These are phyloP conservation scores for Striga hermonthica DNA, from an alignment of 305 asterid genomes.

Conservation along the genomic window DNA sequence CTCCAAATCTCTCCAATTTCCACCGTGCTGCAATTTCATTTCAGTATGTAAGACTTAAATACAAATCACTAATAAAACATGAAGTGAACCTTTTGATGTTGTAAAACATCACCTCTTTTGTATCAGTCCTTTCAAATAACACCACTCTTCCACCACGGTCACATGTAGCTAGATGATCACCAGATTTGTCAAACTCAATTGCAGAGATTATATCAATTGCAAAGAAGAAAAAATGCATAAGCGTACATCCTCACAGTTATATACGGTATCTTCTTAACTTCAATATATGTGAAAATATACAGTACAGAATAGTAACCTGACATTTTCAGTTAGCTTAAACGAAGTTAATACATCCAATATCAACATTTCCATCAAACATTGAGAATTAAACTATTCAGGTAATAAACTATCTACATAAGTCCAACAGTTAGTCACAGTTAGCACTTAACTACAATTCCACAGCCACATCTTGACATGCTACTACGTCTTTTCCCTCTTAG, in stretches of 20 bases:
- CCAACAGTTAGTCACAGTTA: conserved; percentile 8
- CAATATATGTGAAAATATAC: conserved; percentile 10
- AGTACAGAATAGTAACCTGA: not conserved
- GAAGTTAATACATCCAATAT: not conserved
- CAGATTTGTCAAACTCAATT: conserved; percentile 93
- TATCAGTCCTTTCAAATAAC: conserved; percentile 83
- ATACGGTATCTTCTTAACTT: conserved; percentile 9
- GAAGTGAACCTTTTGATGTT: conserved; percentile 24
- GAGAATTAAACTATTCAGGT: conserved; percentile 24
- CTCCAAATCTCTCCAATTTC: conserved; percentile 79
- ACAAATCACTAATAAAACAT: conserved; percentile 20
- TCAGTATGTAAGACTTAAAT: conserved; percentile 28
- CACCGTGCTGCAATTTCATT: conserved; percentile 55
- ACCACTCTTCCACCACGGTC: conserved; percentile 99
- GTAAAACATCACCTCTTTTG: conserved; percentile 63
- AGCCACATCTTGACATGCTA: conserved; percentile 10
- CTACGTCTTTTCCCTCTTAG: conserved; percentile 5
- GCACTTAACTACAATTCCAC: conserved; percentile 13
- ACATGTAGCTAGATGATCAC: conserved; percentile 98
- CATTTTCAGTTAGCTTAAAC: conserved; percentile 5
- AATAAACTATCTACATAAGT: conserved; percentile 21
- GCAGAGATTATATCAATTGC: conserved; percentile 96
- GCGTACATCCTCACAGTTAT: conserved; percentile 21
- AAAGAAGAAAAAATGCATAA: conserved; percentile 30
- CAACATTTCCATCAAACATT: conserved; percentile 22